phyloP scores from a whole-genome alignment of 2,329 filamentous ascomycete genomes.

The Fusarium illudens region DNA sequence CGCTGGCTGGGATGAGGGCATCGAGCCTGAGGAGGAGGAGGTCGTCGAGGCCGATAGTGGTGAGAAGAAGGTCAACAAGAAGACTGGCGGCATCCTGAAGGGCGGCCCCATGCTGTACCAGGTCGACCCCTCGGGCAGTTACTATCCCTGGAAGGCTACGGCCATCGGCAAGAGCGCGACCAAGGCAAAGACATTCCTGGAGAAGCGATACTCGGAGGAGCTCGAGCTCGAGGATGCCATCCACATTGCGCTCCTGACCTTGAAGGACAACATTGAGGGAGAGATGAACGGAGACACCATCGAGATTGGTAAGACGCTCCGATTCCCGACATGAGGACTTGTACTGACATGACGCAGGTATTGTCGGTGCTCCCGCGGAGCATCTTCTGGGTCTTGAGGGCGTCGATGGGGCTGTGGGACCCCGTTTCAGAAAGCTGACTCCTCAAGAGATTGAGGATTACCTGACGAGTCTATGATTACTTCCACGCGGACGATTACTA shows the following conservation, averaged over 20 bases:
- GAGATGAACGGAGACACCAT: conserved; percentile 99
- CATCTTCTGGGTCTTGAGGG: conserved; percentile 92
- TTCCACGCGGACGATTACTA: conserved; percentile 36
- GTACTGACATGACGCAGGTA: conserved; percentile 65
- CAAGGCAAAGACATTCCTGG: conserved; percentile 97
- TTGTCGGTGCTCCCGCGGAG: conserved; percentile 93
- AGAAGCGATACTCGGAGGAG: conserved; percentile 98
- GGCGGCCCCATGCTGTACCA: conserved; percentile 98
- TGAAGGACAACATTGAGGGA: conserved; percentile 99
- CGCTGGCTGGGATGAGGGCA: conserved; percentile 97
- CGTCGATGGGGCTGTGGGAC: conserved; percentile 83
- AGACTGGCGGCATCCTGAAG: conserved; percentile 95
- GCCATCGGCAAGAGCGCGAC: conserved; percentile 99
- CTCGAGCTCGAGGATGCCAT: conserved; percentile 98
- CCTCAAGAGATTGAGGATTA: conserved; percentile 99
- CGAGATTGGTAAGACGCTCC: conserved; percentile 79
- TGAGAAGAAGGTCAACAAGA: conserved; percentile 79
- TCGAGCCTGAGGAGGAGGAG: conserved; percentile 81
- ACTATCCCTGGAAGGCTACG: conserved; percentile 99
- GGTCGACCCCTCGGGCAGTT: conserved; percentile 97
- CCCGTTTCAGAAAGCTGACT: conserved; percentile 91
- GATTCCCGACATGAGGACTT: rapidly evolving
- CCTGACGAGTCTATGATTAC: conserved; percentile 88
- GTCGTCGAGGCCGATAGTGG: conserved; percentile 64
- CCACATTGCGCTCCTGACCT: conserved; percentile 93